Conservation (phyloP, 1,284 basidiomycete species). For the Tylopilus orsonianus region DNA sequence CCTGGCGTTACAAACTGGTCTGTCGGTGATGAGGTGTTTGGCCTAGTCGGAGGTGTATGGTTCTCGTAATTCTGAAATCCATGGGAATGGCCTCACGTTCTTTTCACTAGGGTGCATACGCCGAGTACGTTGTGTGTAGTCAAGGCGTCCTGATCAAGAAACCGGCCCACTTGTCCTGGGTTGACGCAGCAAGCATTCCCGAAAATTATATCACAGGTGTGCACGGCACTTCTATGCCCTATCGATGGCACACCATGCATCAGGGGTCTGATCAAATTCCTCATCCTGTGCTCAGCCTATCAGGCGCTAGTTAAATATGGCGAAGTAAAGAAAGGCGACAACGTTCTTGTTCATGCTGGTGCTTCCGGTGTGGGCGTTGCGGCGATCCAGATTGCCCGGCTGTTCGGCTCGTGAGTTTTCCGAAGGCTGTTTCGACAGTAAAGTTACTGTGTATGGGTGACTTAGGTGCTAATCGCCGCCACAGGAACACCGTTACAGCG, state of each 20-base stretch:
- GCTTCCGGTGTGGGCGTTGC: constrained; percentile 91
- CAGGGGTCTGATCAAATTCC: constrained; percentile 5
- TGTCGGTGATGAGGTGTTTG: constrained; percentile 84
- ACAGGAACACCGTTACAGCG: constrained; percentile 69
- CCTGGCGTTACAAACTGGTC: constrained; percentile 58
- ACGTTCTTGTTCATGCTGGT: constrained; percentile 87
- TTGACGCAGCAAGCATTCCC: constrained; percentile 82
- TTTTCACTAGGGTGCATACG: constrained; percentile 77
- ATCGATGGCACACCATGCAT: constrained; percentile 5
- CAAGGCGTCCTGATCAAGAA: constrained; percentile 76
- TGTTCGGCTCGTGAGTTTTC: constrained; percentile 67
- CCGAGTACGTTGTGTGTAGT: constrained; percentile 79
- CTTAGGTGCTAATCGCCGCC: constrained; percentile 8
- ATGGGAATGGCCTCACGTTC: constrained; percentile 10
- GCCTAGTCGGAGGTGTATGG: constrained; percentile 69
- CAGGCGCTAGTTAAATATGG: constrained; percentile 78
- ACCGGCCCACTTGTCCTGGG: constrained; percentile 75
- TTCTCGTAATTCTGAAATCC: background rate
- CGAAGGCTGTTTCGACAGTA: constrained; percentile 6
- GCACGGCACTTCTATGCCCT: constrained; percentile 19
- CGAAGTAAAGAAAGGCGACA: constrained; percentile 67
- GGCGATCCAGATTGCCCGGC: constrained; percentile 85
- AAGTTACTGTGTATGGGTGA: constrained; percentile 10
- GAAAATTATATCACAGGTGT: constrained; percentile 86
- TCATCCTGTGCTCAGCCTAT: constrained; percentile 54